A percentile compares a stretch with the other conserved stretches of the same genome.
These are phyloP conservation scores for Lentinula boryana DNA, from an alignment of 768 basidiomycete genomes.

Conservation along the genomic window DNA sequence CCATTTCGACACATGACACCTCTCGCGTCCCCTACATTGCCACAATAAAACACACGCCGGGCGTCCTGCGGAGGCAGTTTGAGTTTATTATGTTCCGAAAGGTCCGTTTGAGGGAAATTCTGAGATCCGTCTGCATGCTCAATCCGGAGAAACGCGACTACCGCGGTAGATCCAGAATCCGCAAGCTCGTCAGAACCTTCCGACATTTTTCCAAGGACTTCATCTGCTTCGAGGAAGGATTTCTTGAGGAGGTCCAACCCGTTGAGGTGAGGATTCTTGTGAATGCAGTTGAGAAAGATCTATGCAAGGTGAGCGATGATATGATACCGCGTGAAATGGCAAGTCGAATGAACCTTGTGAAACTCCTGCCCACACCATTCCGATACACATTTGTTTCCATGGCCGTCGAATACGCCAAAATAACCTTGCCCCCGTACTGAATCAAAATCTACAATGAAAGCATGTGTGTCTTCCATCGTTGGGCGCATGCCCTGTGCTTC, in stretches of 20 bases:
- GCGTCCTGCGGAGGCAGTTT: slow-evolving; percentile 27
- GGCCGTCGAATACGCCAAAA: slow-evolving; percentile 79
- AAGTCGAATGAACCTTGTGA: slow-evolving; percentile 41
- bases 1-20: slow-evolving; percentile 70
- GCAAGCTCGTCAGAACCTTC: slow-evolving; percentile 87
- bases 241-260: slow-evolving; percentile 89
- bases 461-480: slow-evolving; percentile 75
- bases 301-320: neutral
- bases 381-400: slow-evolving; percentile 75
- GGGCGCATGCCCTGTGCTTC: slow-evolving; percentile 65
- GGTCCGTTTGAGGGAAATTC: slow-evolving; percentile 46
- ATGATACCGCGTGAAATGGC: neutral
- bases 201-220: slow-evolving; percentile 72
- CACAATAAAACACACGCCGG: slow-evolving; percentile 63
- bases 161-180: slow-evolving; percentile 95
- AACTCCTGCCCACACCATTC: slow-evolving; percentile 83
- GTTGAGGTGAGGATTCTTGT: slow-evolving; percentile 44
- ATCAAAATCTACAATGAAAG: slow-evolving; percentile 69
- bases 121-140: slow-evolving; percentile 78
- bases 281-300: slow-evolving; percentile 33
- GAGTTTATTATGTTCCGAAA: slow-evolving; percentile 20
- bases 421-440: slow-evolving; percentile 73
- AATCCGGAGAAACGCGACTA: slow-evolving; percentile 89
- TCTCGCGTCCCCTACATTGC: slow-evolving; percentile 74
- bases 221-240: slow-evolving; percentile 93